Conservation (phyloP, 148 eudicot species). For the Camellia japonica region DNA sequence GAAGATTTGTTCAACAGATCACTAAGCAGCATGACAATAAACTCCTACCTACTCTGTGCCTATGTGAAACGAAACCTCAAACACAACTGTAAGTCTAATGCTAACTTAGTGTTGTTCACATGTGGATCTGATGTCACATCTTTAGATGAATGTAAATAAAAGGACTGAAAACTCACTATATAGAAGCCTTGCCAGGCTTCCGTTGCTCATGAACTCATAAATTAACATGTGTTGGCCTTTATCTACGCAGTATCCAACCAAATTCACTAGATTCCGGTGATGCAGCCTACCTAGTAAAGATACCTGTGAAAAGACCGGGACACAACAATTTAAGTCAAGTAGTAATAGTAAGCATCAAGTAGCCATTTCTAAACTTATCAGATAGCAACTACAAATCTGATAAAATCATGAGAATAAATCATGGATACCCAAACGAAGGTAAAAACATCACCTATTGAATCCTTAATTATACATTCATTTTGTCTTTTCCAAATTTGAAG, state of each 20-base stretch:
- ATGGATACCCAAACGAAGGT: not conserved
- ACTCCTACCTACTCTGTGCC: not conserved
- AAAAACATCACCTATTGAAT: not conserved
- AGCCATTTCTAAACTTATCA: not conserved
- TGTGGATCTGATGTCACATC: not conserved
- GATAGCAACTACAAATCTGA: not conserved
- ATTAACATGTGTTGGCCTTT: constrained; percentile 87
- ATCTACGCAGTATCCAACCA: constrained; percentile 97
- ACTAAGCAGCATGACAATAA: constrained; percentile 3
- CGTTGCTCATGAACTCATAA: constrained; percentile 95
- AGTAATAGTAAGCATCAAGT: not conserved
- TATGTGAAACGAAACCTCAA: not conserved
- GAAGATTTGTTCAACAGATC: not conserved
- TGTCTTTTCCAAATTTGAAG: not conserved
- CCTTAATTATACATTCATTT: not conserved
- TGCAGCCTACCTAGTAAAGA: constrained; percentile 88
- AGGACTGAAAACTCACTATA: constrained; percentile 51
- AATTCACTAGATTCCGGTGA: constrained; percentile 94
- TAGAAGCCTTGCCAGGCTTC: constrained; percentile 80
- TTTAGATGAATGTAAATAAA: not conserved
- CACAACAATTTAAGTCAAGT: not conserved
- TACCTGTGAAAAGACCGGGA: constrained; percentile 53
- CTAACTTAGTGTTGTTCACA: not conserved
- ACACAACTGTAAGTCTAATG: not conserved
- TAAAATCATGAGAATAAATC: not conserved